phyloP scores from a whole-genome alignment of 768 basidiomycete genomes.

The Boletus reticulatus region DNA sequence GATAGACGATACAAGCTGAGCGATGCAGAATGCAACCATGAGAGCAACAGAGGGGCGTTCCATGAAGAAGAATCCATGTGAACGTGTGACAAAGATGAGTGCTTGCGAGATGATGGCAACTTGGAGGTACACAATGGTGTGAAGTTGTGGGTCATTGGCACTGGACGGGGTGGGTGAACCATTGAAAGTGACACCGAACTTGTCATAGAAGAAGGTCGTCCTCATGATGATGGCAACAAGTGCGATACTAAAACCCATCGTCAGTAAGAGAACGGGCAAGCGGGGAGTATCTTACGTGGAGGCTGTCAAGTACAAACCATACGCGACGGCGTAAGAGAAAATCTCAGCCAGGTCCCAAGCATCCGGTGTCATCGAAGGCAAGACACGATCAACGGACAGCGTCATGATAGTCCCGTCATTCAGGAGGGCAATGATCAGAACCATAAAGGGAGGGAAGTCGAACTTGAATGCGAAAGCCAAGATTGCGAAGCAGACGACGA shows the following conservation, averaged over 20 bases:
- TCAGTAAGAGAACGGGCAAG: constrained; percentile 7
- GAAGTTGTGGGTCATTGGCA: constrained; percentile 67
- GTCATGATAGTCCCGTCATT: constrained; percentile 99
- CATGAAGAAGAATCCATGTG: constrained; percentile 96
- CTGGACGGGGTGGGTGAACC: constrained; percentile 23
- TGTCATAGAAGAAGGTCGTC: constrained; percentile 86
- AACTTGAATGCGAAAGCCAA: constrained; percentile 95
- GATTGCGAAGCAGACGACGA: constrained; percentile 96
- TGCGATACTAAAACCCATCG: constrained; percentile 48
- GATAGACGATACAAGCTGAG: constrained; percentile 93
- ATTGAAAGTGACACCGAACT: constrained; percentile 68
- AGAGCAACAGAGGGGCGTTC: constrained; percentile 90
- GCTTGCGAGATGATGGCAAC: constrained; percentile 99
- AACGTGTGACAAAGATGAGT: constrained; percentile 93
- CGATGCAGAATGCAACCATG: constrained; percentile 86
- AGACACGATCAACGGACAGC: constrained; percentile 89
- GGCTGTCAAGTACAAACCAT: constrained; percentile 88
- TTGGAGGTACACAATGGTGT: constrained; percentile 92
- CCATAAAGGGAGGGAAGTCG: constrained; percentile 99
- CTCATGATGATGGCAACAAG: constrained; percentile 83
- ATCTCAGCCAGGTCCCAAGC: constrained; percentile 97
- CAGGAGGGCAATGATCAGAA: constrained; percentile 93
- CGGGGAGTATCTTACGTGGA: constrained; percentile 67
- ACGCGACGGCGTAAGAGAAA: constrained; percentile 92
- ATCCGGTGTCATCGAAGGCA: constrained; percentile 91